A percentile compares a stretch with the other conserved stretches of the same genome.
Evolutionary conservation across 768 basidiomycete species (phyloP).

Genomic region (Brasilioporus rufonigricans): DNA sequence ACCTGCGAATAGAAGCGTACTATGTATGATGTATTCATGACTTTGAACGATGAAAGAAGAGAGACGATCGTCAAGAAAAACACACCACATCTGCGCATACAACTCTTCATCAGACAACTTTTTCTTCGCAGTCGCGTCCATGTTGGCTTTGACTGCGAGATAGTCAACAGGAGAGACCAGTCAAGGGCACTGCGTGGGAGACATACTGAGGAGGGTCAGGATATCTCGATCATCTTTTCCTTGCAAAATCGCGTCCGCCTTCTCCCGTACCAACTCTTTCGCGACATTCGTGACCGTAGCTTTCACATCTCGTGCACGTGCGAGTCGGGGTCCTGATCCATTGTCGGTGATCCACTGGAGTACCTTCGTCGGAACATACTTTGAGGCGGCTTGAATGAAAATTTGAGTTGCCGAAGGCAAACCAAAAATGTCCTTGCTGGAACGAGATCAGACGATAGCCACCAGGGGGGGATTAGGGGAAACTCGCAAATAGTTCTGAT

Average conservation of each 20-base stretch:
- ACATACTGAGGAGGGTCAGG: slow-evolving; percentile 38
- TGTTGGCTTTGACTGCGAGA: not conserved
- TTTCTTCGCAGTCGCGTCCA: slow-evolving; percentile 9
- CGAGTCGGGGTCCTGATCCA: not conserved
- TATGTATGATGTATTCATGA: slow-evolving; percentile 5
- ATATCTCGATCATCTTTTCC: slow-evolving; percentile 13
- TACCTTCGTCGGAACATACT: slow-evolving; percentile 2
- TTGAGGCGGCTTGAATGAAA: slow-evolving; percentile 7
- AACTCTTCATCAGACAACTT: slow-evolving; percentile 16
- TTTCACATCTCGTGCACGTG: not conserved
- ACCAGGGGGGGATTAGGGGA: no score
- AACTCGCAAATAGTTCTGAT: slow-evolving; percentile 7
- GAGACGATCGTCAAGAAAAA: not conserved
- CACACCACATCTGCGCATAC: slow-evolving; percentile 14
- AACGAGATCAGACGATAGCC: not conserved
- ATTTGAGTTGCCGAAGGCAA: slow-evolving; percentile 9
- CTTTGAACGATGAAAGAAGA: not conserved
- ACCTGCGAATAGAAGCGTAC: slow-evolving; percentile 44
- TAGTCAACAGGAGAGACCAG: not conserved
- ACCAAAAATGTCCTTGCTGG: slow-evolving; percentile 12
- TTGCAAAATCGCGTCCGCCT: slow-evolving; percentile 3
- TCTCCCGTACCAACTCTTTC: slow-evolving; percentile 9
- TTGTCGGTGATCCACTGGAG: not conserved
- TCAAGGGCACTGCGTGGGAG: not conserved
- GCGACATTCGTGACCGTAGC: not conserved